A percentile compares a stretch with the other conserved stretches of the same genome.
phyloP scores from a whole-genome alignment of 1,284 basidiomycete genomes.

The Trametes versicolor region DNA sequence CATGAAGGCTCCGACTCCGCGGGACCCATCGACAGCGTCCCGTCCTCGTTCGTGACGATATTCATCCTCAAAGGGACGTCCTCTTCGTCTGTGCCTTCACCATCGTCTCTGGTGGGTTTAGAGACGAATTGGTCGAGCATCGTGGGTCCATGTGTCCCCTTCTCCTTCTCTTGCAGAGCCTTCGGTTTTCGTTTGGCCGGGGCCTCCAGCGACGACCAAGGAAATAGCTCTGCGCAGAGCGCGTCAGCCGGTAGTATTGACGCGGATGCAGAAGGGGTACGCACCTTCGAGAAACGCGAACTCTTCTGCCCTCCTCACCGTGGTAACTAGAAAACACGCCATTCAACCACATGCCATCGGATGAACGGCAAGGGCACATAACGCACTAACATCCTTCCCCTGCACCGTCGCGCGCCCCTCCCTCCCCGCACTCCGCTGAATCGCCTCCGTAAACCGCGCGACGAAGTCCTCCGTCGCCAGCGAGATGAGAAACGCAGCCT shows the following conservation, averaged over 20 bases:
- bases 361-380: slow-evolving; percentile 2
- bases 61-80: slow-evolving; percentile 24
- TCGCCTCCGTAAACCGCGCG: slow-evolving; percentile 67
- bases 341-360: slow-evolving; percentile 5
- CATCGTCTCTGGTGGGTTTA: slow-evolving; percentile 16
- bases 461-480: slow-evolving; percentile 85
- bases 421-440: slow-evolving; percentile 65
- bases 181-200: slow-evolving; percentile 54
- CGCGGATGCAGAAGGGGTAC: not conserved
- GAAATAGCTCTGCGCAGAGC: slow-evolving; percentile 59
- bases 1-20: slow-evolving; percentile 9
- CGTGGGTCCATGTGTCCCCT: slow-evolving; percentile 42
- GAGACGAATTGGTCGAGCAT: slow-evolving; percentile 51
- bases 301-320: slow-evolving; percentile 73
- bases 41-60: slow-evolving; percentile 43
- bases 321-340: slow-evolving; percentile 53
- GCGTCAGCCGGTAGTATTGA: not conserved
- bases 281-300: slow-evolving; percentile 77
- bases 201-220: slow-evolving; percentile 53
- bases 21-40: slow-evolving; percentile 40
- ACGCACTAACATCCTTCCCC: slow-evolving; percentile 73
- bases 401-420: slow-evolving; percentile 76
- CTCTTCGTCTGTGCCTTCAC: slow-evolving; percentile 9
- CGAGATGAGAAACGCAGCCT: slow-evolving; percentile 78
- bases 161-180: slow-evolving; percentile 34